Conservation (phyloP, 495 filamentous ascomycete species). For the Chaetomium fimeti region DNA sequence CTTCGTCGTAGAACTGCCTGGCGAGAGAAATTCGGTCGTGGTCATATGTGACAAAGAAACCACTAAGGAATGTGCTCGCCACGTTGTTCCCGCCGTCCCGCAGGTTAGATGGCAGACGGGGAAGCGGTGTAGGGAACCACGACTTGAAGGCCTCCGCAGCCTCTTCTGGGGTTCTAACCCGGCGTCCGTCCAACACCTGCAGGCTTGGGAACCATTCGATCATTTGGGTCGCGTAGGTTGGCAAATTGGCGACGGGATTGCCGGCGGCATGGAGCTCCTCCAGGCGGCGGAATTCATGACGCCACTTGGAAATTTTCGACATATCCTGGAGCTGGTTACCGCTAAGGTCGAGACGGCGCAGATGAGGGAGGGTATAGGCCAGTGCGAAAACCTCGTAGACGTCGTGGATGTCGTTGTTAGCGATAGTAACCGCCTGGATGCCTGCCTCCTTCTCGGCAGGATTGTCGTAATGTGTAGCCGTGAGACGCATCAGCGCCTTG, state of each 20-base stretch:
- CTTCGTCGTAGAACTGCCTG: conserved; percentile 69
- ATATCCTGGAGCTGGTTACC: conserved; percentile 71
- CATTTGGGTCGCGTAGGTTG: conserved; percentile 66
- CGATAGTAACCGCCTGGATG: conserved; percentile 73
- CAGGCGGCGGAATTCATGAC: conserved; percentile 69
- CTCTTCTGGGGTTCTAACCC: conserved; percentile 69
- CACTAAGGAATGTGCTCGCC: conserved; percentile 68
- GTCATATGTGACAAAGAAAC: conserved; percentile 76
- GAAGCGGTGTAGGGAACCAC: conserved; percentile 57
- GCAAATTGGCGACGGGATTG: conserved; percentile 66
- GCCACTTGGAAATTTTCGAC: conserved; percentile 72
- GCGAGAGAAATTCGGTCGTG: conserved; percentile 61
- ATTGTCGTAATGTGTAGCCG: conserved; percentile 66
- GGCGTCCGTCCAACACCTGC: conserved; percentile 64
- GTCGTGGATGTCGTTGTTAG: conserved; percentile 69
- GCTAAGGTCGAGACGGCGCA: conserved; percentile 83
- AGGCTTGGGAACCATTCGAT: conserved; percentile 79
- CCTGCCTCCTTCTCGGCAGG: conserved; percentile 65
- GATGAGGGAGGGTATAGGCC: conserved; percentile 70
- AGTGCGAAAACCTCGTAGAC: conserved; percentile 68
- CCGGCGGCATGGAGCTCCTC: conserved; percentile 74
- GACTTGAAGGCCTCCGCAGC: conserved; percentile 47
- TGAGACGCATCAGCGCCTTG: conserved; percentile 80
- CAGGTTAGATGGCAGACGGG: conserved; percentile 66
- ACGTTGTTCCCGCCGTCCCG: conserved; percentile 69